Base-by-base conservation (phyloP, 2,329 filamentous ascomycete genomes). In the Cladophialophora psammophila region DNA sequence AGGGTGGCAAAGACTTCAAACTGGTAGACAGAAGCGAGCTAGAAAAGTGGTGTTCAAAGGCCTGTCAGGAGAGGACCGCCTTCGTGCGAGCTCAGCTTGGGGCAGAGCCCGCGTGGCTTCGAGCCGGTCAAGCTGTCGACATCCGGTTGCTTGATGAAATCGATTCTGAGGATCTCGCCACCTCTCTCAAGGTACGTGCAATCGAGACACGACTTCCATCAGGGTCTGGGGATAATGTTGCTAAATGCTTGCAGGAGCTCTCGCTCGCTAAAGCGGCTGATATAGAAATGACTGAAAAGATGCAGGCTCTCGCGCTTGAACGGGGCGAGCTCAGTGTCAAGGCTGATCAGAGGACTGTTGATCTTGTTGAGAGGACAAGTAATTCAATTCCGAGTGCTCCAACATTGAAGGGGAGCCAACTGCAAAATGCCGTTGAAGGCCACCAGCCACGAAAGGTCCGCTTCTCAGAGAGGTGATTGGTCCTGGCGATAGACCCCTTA, bases 61-160 rank as follows among this genome's bases (percentile, higher is more conserved):
- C 84, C 45, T 99, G 95, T 80, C 91, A 91, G 1, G 87, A 88
- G 71, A 86, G 92, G 57, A 93, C 92, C 2, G 83, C 96, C 71
- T 97, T 93, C 78, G 85, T 98, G 73, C 92, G 93, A 75, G 91
- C 96, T 31, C 95, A 99, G 82, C 86, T 98, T 45, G 90, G 87
- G 71, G 91, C 95, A 75, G 90, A 91, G 69, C 92, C 93, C 0
- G 92, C 91, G 0, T 97, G 94, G 93, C 88, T 95, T 78, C 85
- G 94, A 60, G 86, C 86, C 5, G 88, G 86, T 3, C 84, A 85
- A 35, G 80, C 81, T 1, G 82, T 84, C 48, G 76, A 82, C 52
- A 86, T 93, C 69, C 84, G 90, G 40, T 75, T 93, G 40, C 78
- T 90, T 1, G 88, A 92, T 62, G 92, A 96, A 77, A 86, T 66